Evolutionary conservation across 2,329 filamentous ascomycete genomes (phyloP).

Genomic region (Fusarium pseudonygamai): DNA sequence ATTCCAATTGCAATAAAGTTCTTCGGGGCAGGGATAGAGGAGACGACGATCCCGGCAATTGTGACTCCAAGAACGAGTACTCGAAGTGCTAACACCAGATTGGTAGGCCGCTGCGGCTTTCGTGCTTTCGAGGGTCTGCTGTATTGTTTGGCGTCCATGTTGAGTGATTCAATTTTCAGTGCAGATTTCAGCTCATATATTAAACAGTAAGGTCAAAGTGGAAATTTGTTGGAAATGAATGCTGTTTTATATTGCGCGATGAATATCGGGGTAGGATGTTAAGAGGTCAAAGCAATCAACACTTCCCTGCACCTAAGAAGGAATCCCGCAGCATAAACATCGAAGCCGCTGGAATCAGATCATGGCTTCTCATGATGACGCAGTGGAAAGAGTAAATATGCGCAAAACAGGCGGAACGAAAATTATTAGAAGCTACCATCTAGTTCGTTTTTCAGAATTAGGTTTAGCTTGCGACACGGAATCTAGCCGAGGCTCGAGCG

Average conservation of each 20-base stretch:
- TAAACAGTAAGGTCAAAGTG: not conserved
- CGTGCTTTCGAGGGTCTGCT: not conserved
- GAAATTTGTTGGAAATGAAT: not conserved
- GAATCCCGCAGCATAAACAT: too few species aligned
- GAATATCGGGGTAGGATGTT: too few species aligned
- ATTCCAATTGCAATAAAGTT: not conserved
- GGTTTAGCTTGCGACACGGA: not conserved
- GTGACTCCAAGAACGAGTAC: not conserved
- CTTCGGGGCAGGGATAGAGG: not conserved
- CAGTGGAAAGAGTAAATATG: not conserved
- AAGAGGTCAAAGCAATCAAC: not conserved
- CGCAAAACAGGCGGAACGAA: not conserved
- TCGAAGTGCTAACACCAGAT: not conserved
- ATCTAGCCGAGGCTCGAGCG: not conserved
- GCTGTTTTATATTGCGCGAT: not conserved
- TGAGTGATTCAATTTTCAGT: fast-evolving
- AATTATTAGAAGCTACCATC: not conserved
- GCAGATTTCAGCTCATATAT: fast-evolving
- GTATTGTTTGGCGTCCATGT: not conserved
- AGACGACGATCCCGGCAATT: not conserved
- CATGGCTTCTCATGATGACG: not conserved
- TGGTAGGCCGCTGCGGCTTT: not conserved
- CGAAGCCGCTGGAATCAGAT: not conserved
- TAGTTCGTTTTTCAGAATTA: not conserved
- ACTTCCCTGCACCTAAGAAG: fast-evolving